Conservation (phyloP, 75 land plant genomes). For the Sequoia sempervirens region DNA sequence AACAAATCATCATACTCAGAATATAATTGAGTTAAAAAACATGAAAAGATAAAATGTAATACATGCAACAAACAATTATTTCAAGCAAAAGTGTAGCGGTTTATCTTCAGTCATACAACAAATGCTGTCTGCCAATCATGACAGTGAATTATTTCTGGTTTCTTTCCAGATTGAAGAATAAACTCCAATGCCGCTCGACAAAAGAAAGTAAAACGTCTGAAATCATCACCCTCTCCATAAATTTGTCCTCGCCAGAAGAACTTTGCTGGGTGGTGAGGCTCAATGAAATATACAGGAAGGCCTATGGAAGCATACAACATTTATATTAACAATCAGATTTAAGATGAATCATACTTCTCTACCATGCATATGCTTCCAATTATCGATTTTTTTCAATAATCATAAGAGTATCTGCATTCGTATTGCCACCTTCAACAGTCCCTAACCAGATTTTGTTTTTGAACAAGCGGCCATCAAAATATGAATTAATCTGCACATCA, state of each 20-base stretch:
- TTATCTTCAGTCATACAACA: conserved; percentile 48
- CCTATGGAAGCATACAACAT: conserved; percentile 32
- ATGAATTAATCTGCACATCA: conserved; percentile 62
- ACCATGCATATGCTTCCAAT: neutral
- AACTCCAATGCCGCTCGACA: conserved; percentile 93
- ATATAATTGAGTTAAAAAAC: neutral
- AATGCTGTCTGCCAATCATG: conserved; percentile 99
- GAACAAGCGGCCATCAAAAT: conserved; percentile 79
- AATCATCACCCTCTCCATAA: conserved; percentile 94
- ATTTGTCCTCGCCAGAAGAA: conserved; percentile 82
- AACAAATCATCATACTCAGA: neutral
- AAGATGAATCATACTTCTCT: neutral
- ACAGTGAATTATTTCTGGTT: conserved; percentile 94
- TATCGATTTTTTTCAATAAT: neutral
- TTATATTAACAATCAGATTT: conserved; percentile 3
- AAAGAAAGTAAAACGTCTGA: conserved; percentile 85
- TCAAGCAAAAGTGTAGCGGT: neutral
- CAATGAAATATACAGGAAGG: conserved; percentile 92
- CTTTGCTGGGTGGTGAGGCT: conserved; percentile 84
- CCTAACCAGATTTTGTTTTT: conserved; percentile 89
- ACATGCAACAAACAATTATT: neutral
- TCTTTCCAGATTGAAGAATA: conserved; percentile 77
- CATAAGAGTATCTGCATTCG: neutral
- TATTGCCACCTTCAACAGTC: conserved; percentile 76
- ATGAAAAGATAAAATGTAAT: neutral